Base-by-base conservation (phyloP, 2,329 filamentous ascomycete genomes). In the Phyllosticta citriasiana region DNA sequence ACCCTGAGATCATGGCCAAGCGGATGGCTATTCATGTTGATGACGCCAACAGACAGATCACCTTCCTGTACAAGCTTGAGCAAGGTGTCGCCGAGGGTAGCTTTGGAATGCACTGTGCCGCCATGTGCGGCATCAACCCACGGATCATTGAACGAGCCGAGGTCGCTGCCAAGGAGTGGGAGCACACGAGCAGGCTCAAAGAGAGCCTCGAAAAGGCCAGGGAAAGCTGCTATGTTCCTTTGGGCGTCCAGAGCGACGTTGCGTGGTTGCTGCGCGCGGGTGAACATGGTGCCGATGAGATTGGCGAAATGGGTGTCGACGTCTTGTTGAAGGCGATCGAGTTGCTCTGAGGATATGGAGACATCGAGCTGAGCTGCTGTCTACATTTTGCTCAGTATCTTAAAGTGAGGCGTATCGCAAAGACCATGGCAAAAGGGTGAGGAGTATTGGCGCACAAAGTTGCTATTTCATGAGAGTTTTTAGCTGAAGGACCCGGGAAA, bases 21-120 rank as follows among this genome's bases (percentile, higher is more conserved):
- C 84, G 94, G 14, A 99, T 99, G 94, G 88, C 90, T 64, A 97
- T 99, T 62, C 84, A 92, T 62, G 94, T 99, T 1, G 93, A 99
- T 65, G 89, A 94, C 4, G 83, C 82, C 55, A 83, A 90, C 62
- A 84, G 90, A 25, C 85, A 87, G n/a, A 86, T 99, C n/a, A 97
- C 93, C 0, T 99, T 99, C 77, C 73, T 99, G 60, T 99, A 99
- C 78, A 92, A 90, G 69, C 83, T 99, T 0, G 94, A 97, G 74
- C 84, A 90, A 14, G 94, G 94, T 1, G 91, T 97, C 9, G 94
- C 94, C 0, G 92, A 97, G 74, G 94, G 94, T 16, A 96, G 90
- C 70, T 99, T 97, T 70, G 94, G 94, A 68, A 99, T 99, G 94
- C 94, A 99, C 74, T 99, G 94, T 71, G 94, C 94, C 0, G 88